Base-by-base conservation (phyloP, 495 filamentous ascomycete genomes). In the Pyrenula aspistea region DNA sequence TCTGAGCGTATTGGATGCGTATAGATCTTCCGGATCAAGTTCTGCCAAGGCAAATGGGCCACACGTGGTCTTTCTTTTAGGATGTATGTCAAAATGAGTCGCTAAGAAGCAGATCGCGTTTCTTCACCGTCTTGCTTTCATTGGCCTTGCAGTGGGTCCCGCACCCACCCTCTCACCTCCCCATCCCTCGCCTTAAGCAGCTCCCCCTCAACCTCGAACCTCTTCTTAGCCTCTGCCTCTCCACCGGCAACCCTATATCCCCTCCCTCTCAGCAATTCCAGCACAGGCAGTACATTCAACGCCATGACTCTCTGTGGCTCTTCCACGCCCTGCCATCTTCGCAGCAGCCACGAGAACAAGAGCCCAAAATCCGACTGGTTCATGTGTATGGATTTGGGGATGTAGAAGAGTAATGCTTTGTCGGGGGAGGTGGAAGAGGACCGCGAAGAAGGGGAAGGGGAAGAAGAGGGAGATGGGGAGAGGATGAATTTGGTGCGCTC, bases 361-460 rank as follows among this genome's bases (percentile, higher is more conserved):
- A 89, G 64, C n/a, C 83, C 87, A 64, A 90, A 91, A 61, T 91
- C 88, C 15, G 78, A 83, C 69, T 91, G 88, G 36, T 71, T 82
- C 22, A 91, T 72, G 65, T 92, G 88, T 0, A 86, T 86, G 2
- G 79, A 82, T 10, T 68, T 62, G 10, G 67, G 60, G 1, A 82
- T 78, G 62, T 84, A 91, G 67, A 83, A 91, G 55, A 89, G 73
- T 2, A 63, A 59, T 2, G 56, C 51, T 15, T 57, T 19, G 24
- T 50, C 15, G 1, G 60, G 47, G 12, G 51, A 47, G 15, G 42
- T 25, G 15, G 42, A 10, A 49, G 36, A 24, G 20, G 50, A 8
- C 19, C 8, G 10, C 12, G 51, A 57, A 10, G 56, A 52, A 2
- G 19, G 3, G 12, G 21, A 31, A 2, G 42, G 24, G 4, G 57